phyloP scores from a whole-genome alignment of 2,329 filamentous ascomycete genomes.

The Stagonosporopsis rhizophila region DNA sequence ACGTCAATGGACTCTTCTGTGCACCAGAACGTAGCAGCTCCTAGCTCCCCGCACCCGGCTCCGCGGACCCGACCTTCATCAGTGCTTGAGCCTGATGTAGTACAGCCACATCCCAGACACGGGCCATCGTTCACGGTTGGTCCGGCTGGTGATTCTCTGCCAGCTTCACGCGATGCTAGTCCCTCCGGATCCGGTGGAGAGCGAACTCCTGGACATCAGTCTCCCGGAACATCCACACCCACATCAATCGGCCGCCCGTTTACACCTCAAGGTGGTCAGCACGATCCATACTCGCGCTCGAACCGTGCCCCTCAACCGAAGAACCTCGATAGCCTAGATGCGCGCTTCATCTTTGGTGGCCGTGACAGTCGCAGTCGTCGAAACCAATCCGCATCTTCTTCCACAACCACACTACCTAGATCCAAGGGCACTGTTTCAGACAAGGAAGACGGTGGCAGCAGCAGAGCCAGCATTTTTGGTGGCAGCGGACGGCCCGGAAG shows the following conservation, averaged over 20 bases:
- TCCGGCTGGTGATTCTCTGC: conserved; percentile 61
- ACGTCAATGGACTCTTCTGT: conserved; percentile 48
- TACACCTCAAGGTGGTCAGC: conserved; percentile 77
- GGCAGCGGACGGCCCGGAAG: conserved; percentile 57
- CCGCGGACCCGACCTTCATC: conserved; percentile 52
- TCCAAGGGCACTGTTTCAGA: conserved; percentile 52
- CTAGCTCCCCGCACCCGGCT: conserved; percentile 38
- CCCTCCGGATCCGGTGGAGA: conserved; percentile 66
- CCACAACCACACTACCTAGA: conserved; percentile 52
- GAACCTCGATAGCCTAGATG: conserved; percentile 73
- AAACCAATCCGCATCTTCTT: conserved; percentile 45
- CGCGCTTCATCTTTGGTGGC: conserved; percentile 82
- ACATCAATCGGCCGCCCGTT: conserved; percentile 74
- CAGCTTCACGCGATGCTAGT: conserved; percentile 64
- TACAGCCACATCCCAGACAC: conserved; percentile 57
- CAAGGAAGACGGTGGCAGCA: conserved; percentile 51
- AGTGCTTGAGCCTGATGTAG: conserved; percentile 52
- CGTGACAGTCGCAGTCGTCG: conserved; percentile 71
- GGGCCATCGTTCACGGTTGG: conserved; percentile 64
- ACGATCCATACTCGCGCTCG: conserved; percentile 87
- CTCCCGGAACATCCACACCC: conserved; percentile 57
- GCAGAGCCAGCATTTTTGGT: conserved; percentile 63
- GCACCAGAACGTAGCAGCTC: conserved; percentile 25
- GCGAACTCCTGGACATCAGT: conserved; percentile 54
- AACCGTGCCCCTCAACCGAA: conserved; percentile 75